Evolutionary conservation across 805 yeast species (phyloP).

Genomic region (Citeromyces matritensis): DNA sequence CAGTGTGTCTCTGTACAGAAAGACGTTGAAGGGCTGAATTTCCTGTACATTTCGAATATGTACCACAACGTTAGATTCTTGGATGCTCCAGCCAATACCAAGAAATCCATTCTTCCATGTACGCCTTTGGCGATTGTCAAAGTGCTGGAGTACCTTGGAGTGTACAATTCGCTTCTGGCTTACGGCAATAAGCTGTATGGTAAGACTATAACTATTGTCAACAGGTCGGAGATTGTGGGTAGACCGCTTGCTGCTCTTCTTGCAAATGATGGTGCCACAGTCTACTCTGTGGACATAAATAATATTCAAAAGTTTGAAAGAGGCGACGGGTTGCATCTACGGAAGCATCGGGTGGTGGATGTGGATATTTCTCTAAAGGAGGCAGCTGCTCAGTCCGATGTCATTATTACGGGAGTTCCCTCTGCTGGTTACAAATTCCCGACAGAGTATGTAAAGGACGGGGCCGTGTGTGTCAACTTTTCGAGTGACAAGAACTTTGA

Average conservation of each 20-base stretch:
- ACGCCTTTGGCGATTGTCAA: conserved; percentile 93
- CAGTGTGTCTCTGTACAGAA: conserved; percentile 85
- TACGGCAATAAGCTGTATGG: conserved; percentile 92
- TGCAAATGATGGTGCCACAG: conserved; percentile 96
- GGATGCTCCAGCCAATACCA: conserved; percentile 46
- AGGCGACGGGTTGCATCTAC: conserved; percentile 76
- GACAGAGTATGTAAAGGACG: conserved; percentile 61
- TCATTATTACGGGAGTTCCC: conserved; percentile 94
- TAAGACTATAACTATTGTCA: conserved; percentile 79
- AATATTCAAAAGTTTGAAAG: conserved; percentile 86
- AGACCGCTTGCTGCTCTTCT: conserved; percentile 90
- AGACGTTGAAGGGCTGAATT: conserved; percentile 93
- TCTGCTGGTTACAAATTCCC: conserved; percentile 75
- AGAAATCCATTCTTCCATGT: conserved; percentile 87
- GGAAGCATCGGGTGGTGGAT: conserved; percentile 70
- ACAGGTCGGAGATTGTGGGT: conserved; percentile 94
- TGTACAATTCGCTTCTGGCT: conserved; percentile 67
- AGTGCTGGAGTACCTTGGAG: conserved; percentile 78
- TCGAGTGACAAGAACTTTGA: conserved; percentile 80
- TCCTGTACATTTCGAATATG: conserved; percentile 82
- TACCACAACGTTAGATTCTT: conserved; percentile 84
- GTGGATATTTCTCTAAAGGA: conserved; percentile 36
- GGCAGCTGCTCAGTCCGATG: conserved; percentile 68
- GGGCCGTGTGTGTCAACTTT: conserved; percentile 85
- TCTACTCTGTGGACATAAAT: conserved; percentile 79